A percentile compares a stretch with the other conserved stretches of the same genome.
These are phyloP conservation scores for Auxenochlorella pyrenoidosa DNA, from an alignment of 139 green algal genomes.

Conservation along the genomic window DNA sequence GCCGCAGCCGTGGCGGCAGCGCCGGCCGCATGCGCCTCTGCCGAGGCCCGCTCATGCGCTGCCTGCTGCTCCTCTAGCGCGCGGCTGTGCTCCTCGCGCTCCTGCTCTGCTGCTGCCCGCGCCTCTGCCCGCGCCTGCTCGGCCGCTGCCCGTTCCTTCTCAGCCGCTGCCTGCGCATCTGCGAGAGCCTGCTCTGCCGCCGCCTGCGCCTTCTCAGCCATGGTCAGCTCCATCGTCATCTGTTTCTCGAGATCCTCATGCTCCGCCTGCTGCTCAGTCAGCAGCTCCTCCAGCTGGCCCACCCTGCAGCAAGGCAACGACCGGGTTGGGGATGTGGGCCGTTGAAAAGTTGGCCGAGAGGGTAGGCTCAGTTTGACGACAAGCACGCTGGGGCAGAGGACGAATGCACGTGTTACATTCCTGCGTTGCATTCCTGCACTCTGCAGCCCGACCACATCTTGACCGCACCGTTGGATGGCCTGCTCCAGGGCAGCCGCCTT, in stretches of 20 bases:
- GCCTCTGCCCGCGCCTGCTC: not conserved
- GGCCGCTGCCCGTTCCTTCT: not conserved
- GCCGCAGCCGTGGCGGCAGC: not conserved
- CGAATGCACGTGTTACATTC: not conserved
- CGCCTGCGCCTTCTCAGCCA: slow-evolving; percentile 22
- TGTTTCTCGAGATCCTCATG: slow-evolving; percentile 29
- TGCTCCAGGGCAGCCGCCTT: slow-evolving; percentile 1
- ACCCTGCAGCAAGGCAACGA: not conserved
- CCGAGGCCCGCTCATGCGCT: not conserved
- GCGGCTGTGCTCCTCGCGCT: not conserved
- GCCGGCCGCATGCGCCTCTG: not conserved
- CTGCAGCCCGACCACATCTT: no score
- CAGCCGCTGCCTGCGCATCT: not conserved
- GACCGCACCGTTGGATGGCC: not conserved
- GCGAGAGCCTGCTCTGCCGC: not conserved
- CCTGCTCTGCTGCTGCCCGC: not conserved
- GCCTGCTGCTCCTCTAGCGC: not conserved
- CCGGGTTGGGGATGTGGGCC: no score
- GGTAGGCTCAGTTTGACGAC: no score
- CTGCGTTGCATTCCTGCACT: not conserved
- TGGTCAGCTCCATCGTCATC: slow-evolving; percentile 31
- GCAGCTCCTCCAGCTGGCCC: slow-evolving; percentile 1
- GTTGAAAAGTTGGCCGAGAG: no score
- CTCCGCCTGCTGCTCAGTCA: not conserved
- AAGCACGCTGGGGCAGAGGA: no score